Evolutionary conservation across 2,329 filamentous ascomycete species (phyloP).

Genomic region (Sclerotinia trifoliorum): DNA sequence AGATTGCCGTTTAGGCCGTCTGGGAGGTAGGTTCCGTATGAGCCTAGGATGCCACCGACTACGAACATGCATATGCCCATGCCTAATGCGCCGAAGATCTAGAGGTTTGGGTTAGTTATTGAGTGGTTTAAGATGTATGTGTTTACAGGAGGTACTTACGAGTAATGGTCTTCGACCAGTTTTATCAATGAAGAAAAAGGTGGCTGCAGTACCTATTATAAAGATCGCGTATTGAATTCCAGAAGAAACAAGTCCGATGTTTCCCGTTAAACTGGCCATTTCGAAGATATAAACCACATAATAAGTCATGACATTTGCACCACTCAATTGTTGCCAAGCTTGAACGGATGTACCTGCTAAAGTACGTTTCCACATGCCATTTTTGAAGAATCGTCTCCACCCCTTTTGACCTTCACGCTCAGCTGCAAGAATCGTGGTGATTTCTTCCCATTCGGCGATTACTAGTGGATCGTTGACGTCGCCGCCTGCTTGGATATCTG

Average conservation of each 20-base stretch:
- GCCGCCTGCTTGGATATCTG: slow-evolving; percentile 56
- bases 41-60: slow-evolving; percentile 47
- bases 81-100: slow-evolving; percentile 43
- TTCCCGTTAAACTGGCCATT: slow-evolving; percentile 42
- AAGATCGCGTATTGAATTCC: slow-evolving; percentile 35
- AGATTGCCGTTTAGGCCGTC: slow-evolving; percentile 46
- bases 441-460: slow-evolving; percentile 57
- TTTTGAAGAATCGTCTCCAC: slow-evolving; percentile 46
- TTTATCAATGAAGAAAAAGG: slow-evolving; percentile 35
- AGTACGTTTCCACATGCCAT: slow-evolving; percentile 57
- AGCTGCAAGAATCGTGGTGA: slow-evolving; percentile 43
- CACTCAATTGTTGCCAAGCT: slow-evolving; percentile 33
- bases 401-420: slow-evolving; percentile 34
- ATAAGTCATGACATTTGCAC: slow-evolving; percentile 39
- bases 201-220: slow-evolving; percentile 29
- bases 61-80: slow-evolving; percentile 49
- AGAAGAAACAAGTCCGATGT: slow-evolving; percentile 39
- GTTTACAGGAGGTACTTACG: not conserved
- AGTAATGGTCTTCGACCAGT: slow-evolving; percentile 24
- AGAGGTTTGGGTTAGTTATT: slow-evolving; percentile 28
- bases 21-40: slow-evolving; percentile 45
- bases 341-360: slow-evolving; percentile 29
- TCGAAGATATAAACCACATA: slow-evolving; percentile 44
- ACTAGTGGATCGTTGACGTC: slow-evolving; percentile 55
- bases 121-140: not conserved